Conservation (phyloP, 345 rosid species). For the Eucalyptus urophylla region DNA sequence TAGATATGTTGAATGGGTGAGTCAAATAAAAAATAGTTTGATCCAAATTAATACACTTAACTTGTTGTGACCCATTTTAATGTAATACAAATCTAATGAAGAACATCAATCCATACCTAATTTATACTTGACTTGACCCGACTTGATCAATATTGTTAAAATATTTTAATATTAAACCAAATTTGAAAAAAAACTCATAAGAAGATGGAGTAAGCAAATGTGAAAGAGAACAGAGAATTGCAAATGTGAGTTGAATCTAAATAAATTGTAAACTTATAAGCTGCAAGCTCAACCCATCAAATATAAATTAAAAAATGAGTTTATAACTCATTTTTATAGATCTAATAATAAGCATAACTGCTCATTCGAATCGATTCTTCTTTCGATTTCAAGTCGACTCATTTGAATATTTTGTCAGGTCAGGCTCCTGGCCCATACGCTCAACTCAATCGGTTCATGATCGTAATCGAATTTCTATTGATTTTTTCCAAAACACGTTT, state of each 20-base stretch:
- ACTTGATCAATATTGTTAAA: too few relatives aligned
- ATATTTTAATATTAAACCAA: too few relatives aligned
- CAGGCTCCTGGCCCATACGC: neutral
- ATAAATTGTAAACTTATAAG: accelerated
- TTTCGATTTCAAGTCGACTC: neutral
- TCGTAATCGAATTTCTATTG: neutral
- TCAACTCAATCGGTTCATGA: neutral
- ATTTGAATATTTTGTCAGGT: neutral
- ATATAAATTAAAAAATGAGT: too few relatives aligned
- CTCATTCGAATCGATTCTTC: accelerated
- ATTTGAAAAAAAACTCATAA: too few relatives aligned
- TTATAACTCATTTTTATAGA: accelerated
- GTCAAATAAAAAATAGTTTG: too few relatives aligned
- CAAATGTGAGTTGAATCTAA: neutral
- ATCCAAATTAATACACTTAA: too few relatives aligned
- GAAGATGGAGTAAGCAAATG: neutral
- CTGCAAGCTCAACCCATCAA: accelerated
- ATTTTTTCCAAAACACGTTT: neutral
- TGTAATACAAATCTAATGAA: too few relatives aligned
- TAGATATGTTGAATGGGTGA: neutral
- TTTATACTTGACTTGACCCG: too few relatives aligned
- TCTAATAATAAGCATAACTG: accelerated
- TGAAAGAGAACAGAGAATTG: accelerated
- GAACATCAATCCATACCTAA: accelerated
- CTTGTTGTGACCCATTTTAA: too few relatives aligned